A percentile compares a stretch with the other conserved stretches of the same genome.
phyloP scores from a whole-genome alignment of 495 filamentous ascomycete genomes.

The Trichoderma asperelloides region DNA sequence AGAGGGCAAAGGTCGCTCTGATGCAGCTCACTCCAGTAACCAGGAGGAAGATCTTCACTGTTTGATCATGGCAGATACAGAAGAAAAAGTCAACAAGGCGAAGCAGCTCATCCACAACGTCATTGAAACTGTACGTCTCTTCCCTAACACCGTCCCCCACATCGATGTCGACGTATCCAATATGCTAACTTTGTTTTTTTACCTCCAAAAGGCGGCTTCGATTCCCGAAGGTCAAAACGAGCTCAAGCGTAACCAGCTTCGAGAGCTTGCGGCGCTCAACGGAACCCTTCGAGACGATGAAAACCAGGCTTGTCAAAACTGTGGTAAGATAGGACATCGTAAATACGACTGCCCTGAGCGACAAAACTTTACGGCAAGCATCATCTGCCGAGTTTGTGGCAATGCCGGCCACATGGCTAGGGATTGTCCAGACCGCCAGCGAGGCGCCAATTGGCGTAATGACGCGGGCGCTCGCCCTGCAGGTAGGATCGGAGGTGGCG shows the following conservation, averaged over 20 bases:
- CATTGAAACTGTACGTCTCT: conserved; percentile 79
- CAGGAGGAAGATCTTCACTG: conserved; percentile 99
- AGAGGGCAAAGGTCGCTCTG: conserved; percentile 97
- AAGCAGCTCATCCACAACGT: conserved; percentile 96
- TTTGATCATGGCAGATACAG: conserved; percentile 97
- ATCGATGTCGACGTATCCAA: neutral
- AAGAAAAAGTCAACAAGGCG: conserved; percentile 96
- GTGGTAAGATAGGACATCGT: conserved; percentile 96
- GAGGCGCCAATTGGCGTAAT: conserved; percentile 87
- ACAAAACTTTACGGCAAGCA: conserved; percentile 94
- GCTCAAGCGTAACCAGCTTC: conserved; percentile 95
- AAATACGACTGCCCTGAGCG: conserved; percentile 99
- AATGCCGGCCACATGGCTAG: conserved; percentile 35
- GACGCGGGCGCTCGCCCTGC: conserved; percentile 43
- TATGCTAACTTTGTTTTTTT: no score
- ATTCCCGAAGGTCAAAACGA: conserved; percentile 98
- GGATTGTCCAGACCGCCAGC: conserved; percentile 79
- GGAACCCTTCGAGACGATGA: conserved; percentile 97
- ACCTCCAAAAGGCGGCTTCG: conserved; percentile 77
- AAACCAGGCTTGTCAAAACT: conserved; percentile 99
- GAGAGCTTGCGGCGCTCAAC: conserved; percentile 93
- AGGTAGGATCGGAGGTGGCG: conserved; percentile 63
- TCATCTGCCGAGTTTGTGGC: conserved; percentile 98
- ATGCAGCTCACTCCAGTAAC: conserved; percentile 97
- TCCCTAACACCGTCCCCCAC: neutral